Conservation (phyloP, 176 grass and related monocot genomes). For the Aegilops sharonensis region DNA sequence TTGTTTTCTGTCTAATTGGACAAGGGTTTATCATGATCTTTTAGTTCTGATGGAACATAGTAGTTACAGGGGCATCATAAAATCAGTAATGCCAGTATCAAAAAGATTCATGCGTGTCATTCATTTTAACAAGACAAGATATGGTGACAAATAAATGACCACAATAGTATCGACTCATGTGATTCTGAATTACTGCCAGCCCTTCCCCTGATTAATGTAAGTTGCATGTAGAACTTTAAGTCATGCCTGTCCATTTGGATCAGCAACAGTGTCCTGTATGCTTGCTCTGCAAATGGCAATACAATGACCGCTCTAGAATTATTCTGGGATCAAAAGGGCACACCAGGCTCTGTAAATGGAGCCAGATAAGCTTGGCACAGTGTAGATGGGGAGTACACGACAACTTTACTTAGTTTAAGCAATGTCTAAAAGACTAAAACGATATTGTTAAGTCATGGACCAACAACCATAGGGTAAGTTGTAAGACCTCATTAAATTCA, state of each 20-base stretch:
- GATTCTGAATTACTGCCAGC: background rate
- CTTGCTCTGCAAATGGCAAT: slow-evolving; percentile 1
- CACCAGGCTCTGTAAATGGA: background rate
- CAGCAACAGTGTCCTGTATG: background rate
- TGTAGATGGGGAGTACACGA: background rate
- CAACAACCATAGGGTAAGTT: background rate
- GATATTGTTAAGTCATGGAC: background rate
- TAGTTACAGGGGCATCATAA: background rate
- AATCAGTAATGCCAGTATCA: background rate
- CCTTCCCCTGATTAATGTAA: background rate
- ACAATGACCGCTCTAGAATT: background rate
- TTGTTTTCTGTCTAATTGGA: background rate
- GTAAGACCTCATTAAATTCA: slow-evolving; percentile 1
- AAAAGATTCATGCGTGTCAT: background rate
- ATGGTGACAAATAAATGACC: background rate
- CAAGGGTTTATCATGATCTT: background rate
- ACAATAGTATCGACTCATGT: background rate
- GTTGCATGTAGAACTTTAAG: background rate
- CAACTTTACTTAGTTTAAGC: background rate
- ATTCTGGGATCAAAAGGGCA: background rate
- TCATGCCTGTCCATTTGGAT: background rate
- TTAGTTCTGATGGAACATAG: background rate
- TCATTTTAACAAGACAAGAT: background rate
- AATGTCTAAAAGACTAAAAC: background rate
- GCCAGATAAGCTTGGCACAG: background rate